phyloP scores from a whole-genome alignment of 2,329 filamentous ascomycete species.

The Periglandula ipomoeae region DNA sequence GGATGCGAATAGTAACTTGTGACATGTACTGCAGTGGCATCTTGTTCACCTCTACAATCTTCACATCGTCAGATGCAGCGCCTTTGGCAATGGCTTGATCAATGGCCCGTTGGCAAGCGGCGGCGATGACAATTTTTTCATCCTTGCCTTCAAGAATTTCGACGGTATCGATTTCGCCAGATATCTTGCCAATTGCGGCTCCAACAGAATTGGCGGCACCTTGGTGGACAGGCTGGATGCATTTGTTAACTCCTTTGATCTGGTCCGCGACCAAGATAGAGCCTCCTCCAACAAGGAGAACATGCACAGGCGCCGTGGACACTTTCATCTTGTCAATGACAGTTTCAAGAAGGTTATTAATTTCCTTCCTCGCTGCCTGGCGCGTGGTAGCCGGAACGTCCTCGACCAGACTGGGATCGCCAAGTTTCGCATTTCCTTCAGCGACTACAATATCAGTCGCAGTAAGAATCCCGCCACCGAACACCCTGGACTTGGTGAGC shows the following conservation, averaged over 20 bases:
- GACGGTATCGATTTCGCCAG: constrained; percentile 43
- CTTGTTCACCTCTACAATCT: constrained; percentile 37
- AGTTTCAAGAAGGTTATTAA: constrained; percentile 38
- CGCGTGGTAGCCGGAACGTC: constrained; percentile 15
- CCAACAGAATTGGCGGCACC: constrained; percentile 53
- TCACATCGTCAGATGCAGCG: constrained; percentile 23
- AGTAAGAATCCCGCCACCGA: constrained; percentile 44
- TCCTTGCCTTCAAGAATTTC: constrained; percentile 32
- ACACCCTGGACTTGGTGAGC: constrained; percentile 36
- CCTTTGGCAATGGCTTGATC: constrained; percentile 22
- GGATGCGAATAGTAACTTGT: constrained; percentile 24
- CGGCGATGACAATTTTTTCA: constrained; percentile 28
- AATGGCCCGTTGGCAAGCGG: constrained; percentile 26
- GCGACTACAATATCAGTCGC: constrained; percentile 42
- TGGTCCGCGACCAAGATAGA: constrained; percentile 39
- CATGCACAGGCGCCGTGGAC: constrained; percentile 38
- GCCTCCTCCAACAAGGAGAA: constrained; percentile 50
- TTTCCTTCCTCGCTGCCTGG: constrained; percentile 20
- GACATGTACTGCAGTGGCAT: constrained; percentile 28
- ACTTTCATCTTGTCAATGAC: constrained; percentile 49
- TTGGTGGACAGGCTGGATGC: constrained; percentile 40
- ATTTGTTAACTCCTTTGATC: constrained; percentile 39
- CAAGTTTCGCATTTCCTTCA: constrained; percentile 21
- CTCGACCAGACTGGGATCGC: constrained; percentile 19
- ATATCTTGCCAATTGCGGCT: constrained; percentile 47